Evolutionary conservation across 345 rosid species (phyloP).

Genomic region (Murraya koenigii): DNA sequence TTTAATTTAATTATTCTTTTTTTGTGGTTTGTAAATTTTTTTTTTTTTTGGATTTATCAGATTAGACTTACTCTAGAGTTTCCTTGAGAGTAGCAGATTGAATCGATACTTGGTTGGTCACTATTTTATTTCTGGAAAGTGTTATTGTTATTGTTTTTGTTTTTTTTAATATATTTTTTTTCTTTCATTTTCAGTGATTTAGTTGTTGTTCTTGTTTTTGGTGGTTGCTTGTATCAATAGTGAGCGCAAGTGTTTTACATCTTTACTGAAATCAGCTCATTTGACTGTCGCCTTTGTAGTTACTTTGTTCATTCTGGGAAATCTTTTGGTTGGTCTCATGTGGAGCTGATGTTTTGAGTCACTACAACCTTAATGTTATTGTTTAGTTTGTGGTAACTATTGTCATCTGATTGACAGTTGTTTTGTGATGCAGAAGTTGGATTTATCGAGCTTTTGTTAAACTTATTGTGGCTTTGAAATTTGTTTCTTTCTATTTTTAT

Average conservation of each 20-base stretch:
- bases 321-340: neutral
- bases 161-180: conserved; percentile 8
- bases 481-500: neutral
- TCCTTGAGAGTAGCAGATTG: conserved; percentile 36
- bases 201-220: conserved; percentile 1
- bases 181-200: neutral
- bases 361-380: neutral
- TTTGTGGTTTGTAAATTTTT: conserved; percentile 24
- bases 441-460: neutral
- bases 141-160: neutral
- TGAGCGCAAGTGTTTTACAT: neutral
- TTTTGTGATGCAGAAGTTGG: neutral
- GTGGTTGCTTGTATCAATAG: neutral
- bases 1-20: conserved; percentile 22
- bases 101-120: conserved; percentile 23
- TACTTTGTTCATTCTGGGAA: too few relatives aligned
- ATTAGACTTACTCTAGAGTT: conserved; percentile 26
- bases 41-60: neutral
- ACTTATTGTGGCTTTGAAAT: neutral
- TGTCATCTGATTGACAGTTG: neutral
- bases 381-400: neutral
- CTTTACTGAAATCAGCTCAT: conserved; percentile 7
- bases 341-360: neutral
- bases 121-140: neutral
- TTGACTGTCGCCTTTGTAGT: neutral